These are phyloP conservation scores for Euphorbia schlechtendalii DNA, from an alignment of 441 rosid genomes.

Conservation along the genomic window DNA sequence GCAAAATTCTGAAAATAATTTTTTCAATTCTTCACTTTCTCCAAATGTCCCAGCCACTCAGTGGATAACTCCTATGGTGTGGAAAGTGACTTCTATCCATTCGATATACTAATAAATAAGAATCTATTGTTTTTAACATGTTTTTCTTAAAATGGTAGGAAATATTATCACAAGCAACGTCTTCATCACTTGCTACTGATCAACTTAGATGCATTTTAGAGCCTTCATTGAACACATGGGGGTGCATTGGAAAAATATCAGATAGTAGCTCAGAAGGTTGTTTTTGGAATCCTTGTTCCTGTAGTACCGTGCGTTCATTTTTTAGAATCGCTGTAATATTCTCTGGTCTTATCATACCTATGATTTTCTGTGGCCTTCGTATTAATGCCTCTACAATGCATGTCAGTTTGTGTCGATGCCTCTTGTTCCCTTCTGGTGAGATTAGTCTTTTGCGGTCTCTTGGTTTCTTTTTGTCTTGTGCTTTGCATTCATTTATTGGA, in stretches of 20 bases:
- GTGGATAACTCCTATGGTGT: conserved; percentile 51
- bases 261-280: conserved; percentile 79
- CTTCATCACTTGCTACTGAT: conserved; percentile 55
- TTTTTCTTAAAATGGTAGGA: conserved; percentile 39
- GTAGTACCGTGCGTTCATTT: background rate
- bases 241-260: conserved; percentile 94
- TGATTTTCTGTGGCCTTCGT: background rate
- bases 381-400: no score
- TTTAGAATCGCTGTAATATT: background rate
- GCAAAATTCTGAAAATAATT: conserved; percentile 47
- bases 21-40: conserved; percentile 42
- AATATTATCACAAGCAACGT: conserved; percentile 41
- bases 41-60: conserved; percentile 39
- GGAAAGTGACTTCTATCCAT: conserved; percentile 14
- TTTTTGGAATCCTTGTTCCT: background rate
- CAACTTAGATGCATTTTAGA: conserved; percentile 52
- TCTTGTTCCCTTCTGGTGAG: no score
- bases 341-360: background rate
- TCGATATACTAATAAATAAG: conserved; percentile 3
- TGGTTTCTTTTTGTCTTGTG: background rate
- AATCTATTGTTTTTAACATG: conserved; percentile 21
- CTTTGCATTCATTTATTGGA: background rate
- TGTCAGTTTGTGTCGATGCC: no score
- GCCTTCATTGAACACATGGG: conserved; percentile 70
- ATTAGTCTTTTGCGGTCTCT: no score